These are phyloP conservation scores for Iris macrosiphon DNA, from an alignment of 106 monocot species.

Conservation along the genomic window DNA sequence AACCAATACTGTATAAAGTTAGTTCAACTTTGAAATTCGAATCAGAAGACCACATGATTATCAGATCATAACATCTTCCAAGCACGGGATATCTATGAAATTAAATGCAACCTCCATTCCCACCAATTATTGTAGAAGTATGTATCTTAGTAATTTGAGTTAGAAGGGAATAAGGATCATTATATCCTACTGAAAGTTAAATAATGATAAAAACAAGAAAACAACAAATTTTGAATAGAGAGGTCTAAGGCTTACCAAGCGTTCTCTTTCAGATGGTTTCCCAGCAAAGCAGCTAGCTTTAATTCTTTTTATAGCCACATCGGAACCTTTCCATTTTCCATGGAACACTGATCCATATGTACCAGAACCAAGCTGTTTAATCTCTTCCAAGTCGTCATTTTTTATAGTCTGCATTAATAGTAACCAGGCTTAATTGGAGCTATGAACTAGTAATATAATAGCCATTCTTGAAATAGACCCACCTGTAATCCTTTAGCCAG, in stretches of 20 bases:
- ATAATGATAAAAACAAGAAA: too few relatives aligned
- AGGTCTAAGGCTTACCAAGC: conserved; percentile 37
- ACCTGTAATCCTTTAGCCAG: conserved; percentile 78
- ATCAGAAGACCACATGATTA: too few relatives aligned
- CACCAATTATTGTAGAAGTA: too few relatives aligned
- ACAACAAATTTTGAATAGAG: too few relatives aligned
- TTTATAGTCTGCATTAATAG: conserved; percentile 54
- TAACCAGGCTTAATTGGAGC: background rate
- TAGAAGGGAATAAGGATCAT: too few relatives aligned
- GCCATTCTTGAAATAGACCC: background rate
- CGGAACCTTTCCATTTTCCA: conserved; percentile 89
- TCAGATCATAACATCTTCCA: too few relatives aligned
- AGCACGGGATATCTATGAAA: too few relatives aligned
- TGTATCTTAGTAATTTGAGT: too few relatives aligned
- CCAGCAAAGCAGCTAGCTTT: conserved; percentile 85
- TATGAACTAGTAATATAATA: background rate
- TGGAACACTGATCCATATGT: conserved; percentile 78
- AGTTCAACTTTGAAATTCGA: too few relatives aligned
- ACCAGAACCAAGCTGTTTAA: conserved; percentile 68
- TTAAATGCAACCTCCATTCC: too few relatives aligned
- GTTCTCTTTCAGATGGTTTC: conserved; percentile 77
- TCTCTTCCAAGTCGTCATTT: conserved; percentile 78
- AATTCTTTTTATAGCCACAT: conserved; percentile 89
- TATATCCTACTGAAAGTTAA: too few relatives aligned
- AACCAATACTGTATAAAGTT: too few relatives aligned